Evolutionary conservation across 768 basidiomycete species (phyloP).

Genomic region (Daedaleopsis sinensis): DNA sequence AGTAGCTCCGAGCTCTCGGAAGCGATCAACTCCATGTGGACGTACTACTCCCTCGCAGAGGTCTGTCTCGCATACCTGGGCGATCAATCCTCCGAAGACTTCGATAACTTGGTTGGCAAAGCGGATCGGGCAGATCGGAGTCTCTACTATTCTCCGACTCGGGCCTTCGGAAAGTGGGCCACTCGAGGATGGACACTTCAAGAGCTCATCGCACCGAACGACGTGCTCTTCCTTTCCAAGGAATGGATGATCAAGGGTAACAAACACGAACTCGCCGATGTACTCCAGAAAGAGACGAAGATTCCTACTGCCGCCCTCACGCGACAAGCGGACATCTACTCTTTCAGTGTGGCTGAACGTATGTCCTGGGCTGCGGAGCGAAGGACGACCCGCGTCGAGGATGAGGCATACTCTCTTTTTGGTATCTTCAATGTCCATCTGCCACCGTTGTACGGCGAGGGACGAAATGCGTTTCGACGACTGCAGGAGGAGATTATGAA

Average conservation of each 20-base stretch:
- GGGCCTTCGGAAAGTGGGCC: not conserved
- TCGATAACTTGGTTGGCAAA: too few relatives aligned
- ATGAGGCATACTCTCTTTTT: slow-evolving; percentile 11
- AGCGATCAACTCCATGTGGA: too few relatives aligned
- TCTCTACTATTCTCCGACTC: too few relatives aligned
- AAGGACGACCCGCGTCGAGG: slow-evolving; percentile 3
- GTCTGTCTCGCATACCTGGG: too few relatives aligned
- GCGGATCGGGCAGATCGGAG: too few relatives aligned
- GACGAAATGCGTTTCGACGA: not conserved
- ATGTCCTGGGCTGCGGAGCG: slow-evolving; percentile 10
- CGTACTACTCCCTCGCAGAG: too few relatives aligned
- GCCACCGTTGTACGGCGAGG: slow-evolving; percentile 5
- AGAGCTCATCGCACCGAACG: slow-evolving; percentile 5
- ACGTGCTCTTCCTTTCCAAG: not conserved
- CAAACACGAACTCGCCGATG: not conserved
- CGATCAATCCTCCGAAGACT: too few relatives aligned
- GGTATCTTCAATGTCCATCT: slow-evolving; percentile 13
- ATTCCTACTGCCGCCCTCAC: not conserved
- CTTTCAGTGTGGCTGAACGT: not conserved
- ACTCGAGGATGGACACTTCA: slow-evolving; percentile 6
- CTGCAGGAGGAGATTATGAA: slow-evolving; percentile 8
- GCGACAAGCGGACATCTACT: not conserved
- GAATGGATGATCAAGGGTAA: not conserved
- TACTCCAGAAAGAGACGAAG: not conserved
- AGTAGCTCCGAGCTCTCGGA: too few relatives aligned